These are phyloP conservation scores for Rickenella mellea DNA, from an alignment of 768 basidiomycete genomes.

Conservation along the genomic window DNA sequence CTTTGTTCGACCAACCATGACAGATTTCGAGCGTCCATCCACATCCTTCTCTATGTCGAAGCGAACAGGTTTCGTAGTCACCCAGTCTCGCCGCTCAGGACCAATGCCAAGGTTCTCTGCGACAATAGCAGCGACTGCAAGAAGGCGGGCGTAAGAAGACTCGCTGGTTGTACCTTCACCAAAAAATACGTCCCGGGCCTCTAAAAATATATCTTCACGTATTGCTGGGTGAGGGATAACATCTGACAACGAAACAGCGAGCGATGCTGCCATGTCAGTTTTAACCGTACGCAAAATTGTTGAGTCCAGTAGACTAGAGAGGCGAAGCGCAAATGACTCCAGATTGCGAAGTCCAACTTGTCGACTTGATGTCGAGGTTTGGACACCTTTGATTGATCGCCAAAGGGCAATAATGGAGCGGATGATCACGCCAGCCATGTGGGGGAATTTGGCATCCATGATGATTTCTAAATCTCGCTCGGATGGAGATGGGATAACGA, in stretches of 20 bases:
- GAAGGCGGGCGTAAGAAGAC: slow-evolving; percentile 38
- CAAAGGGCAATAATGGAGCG: slow-evolving; percentile 58
- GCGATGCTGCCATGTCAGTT: slow-evolving; percentile 11
- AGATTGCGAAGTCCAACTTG: slow-evolving; percentile 72
- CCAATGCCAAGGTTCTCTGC: slow-evolving; percentile 60
- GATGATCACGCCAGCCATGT: slow-evolving; percentile 40
- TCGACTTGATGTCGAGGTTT: slow-evolving; percentile 41
- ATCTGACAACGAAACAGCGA: slow-evolving; percentile 22
- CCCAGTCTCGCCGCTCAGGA: slow-evolving; percentile 60
- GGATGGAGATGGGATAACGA: slow-evolving; percentile 52
- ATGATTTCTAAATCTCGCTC: slow-evolving; percentile 62
- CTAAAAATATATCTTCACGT: slow-evolving; percentile 83
- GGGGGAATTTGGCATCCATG: slow-evolving; percentile 55
- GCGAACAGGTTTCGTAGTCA: slow-evolving; percentile 51
- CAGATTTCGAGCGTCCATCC: slow-evolving; percentile 46
- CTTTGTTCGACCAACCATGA: slow-evolving; percentile 56
- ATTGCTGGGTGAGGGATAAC: slow-evolving; percentile 64
- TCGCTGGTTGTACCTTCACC: slow-evolving; percentile 52
- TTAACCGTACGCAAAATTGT: slow-evolving; percentile 31
- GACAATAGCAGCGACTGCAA: slow-evolving; percentile 41
- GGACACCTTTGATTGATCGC: slow-evolving; percentile 46
- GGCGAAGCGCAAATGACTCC: slow-evolving; percentile 73
- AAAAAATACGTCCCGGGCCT: slow-evolving; percentile 89
- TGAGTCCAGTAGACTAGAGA: slow-evolving; percentile 51
- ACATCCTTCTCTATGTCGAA: slow-evolving; percentile 59